Evolutionary conservation across 208 protist genomes (phyloP), one percentile per base, ranked within the genome.

Genomic region (Trypanosoma mega): DNA sequence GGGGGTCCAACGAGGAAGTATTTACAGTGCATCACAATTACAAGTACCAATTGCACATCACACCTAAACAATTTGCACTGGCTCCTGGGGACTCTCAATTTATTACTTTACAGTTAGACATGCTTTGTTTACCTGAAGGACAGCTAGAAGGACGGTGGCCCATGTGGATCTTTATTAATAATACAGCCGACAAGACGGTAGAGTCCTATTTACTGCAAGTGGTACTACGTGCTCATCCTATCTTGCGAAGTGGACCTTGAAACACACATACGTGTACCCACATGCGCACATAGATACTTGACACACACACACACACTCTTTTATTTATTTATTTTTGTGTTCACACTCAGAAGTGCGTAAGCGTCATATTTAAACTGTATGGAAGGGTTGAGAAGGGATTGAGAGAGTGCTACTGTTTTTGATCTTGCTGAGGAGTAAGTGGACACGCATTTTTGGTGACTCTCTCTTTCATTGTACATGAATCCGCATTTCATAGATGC

Each of bases 151-250:
- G 85, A 20, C 82, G 85, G 23, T 95, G 89, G 86, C 89, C 89
- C 14, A 84, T 93, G 77, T 95, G 89, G 86, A 72, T 95, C 53
- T 95, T 95, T 68, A 85, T 95, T 61, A 95, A 95, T 68, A 84
- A 93, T 59, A 48, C 58, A 14, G 66, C 80, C 46, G 82, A 95
- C 72, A 91, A 90, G 63, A 95, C 85, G 45, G 76, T 95, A 23
- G 85, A 91, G 58, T 93, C 85, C 20, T 95, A 93, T 69, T 72
- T 82, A 48, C 48, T 95, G 49, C 78, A 95, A 61, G 68, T 95
- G 9, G 79, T 95, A 11, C 62, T 95, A 21, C 83, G 85, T 21
- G 76, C 75, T 14, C 83, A 91, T 36, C 82, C 72, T 9, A 60
- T 90, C 24, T 47, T 86, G 37, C 36, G 61, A 34, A 49, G 36